A percentile compares a stretch with the other conserved stretches of the same genome.
Evolutionary conservation across 2,329 filamentous ascomycete genomes (phyloP).

Genomic region (Colletotrichum orchidophilum): DNA sequence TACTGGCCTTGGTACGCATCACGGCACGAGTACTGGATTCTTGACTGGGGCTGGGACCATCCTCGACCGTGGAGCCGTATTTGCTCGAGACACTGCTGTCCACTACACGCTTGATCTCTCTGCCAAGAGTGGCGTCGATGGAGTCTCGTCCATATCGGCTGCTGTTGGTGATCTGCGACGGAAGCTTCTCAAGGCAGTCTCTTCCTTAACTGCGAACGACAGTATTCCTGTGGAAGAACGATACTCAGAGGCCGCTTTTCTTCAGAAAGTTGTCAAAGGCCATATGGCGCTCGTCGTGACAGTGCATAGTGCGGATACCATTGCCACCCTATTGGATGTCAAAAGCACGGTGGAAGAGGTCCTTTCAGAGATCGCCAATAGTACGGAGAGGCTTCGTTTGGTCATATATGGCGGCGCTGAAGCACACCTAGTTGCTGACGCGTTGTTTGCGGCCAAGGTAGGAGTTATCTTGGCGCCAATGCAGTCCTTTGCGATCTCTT

Average conservation of each 20-base stretch:
- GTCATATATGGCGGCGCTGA: slow-evolving; percentile 71
- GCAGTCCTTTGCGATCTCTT: slow-evolving; percentile 61
- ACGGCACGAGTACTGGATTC: slow-evolving; percentile 69
- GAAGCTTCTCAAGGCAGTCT: slow-evolving; percentile 63
- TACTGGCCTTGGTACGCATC: slow-evolving; percentile 52
- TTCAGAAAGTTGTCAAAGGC: slow-evolving; percentile 63
- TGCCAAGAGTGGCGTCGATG: slow-evolving; percentile 51
- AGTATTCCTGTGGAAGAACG: slow-evolving; percentile 48
- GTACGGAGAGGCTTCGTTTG: slow-evolving; percentile 51
- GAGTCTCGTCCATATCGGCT: slow-evolving; percentile 60
- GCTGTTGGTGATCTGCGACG: slow-evolving; percentile 60
- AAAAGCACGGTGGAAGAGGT: slow-evolving; percentile 64
- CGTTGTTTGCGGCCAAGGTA: slow-evolving; percentile 64
- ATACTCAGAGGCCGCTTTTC: slow-evolving; percentile 59
- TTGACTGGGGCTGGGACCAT: slow-evolving; percentile 57
- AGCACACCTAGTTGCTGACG: slow-evolving; percentile 65
- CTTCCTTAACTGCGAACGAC: slow-evolving; percentile 45
- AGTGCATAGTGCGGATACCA: slow-evolving; percentile 71
- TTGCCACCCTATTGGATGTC: slow-evolving; percentile 65
- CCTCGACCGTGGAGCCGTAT: slow-evolving; percentile 60
- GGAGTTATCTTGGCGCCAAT: slow-evolving; percentile 69
- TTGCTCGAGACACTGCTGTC: slow-evolving; percentile 61
- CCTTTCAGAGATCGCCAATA: slow-evolving; percentile 33
- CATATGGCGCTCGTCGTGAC: slow-evolving; percentile 64
- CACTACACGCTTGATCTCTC: slow-evolving; percentile 65